phyloP scores from a whole-genome alignment of 768 basidiomycete genomes.

The Mycena sanguinolenta region DNA sequence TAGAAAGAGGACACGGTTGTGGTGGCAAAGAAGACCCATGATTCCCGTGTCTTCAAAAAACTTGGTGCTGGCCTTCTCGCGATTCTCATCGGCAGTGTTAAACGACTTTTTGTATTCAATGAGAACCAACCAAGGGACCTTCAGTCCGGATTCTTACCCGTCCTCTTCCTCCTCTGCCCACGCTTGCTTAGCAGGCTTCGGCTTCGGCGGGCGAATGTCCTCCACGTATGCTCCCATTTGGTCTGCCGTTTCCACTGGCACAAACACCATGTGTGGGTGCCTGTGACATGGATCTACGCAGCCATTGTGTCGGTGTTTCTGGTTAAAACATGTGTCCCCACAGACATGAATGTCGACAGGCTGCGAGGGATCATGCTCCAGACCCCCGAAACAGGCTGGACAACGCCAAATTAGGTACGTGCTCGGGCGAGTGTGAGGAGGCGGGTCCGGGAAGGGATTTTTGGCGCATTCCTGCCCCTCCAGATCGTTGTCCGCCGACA shows the following conservation, averaged over 20 bases:
- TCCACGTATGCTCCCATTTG: conserved; percentile 39
- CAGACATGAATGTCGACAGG: conserved; percentile 44
- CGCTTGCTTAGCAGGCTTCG: background rate
- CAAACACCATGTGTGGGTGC: conserved; percentile 41
- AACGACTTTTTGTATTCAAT: background rate
- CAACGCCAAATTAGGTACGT: conserved; percentile 41
- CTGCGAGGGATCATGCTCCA: conserved; percentile 5
- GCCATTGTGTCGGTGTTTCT: conserved; percentile 41
- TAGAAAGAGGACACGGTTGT: conserved; percentile 47
- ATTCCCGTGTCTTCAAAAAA: conserved; percentile 46
- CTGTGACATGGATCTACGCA: conserved; percentile 32
- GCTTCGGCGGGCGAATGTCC: conserved; percentile 5
- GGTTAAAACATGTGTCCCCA: conserved; percentile 50
- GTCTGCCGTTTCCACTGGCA: conserved; percentile 37
- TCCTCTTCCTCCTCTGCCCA: background rate
- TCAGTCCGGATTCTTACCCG: background rate
- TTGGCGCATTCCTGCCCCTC: too few relatives aligned
- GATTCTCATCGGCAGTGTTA: conserved; percentile 7
- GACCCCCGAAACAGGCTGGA: conserved; percentile 46
- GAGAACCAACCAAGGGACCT: background rate
- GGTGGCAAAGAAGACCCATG: conserved; percentile 52
- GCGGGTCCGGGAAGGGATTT: background rate
- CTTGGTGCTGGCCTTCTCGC: conserved; percentile 31
- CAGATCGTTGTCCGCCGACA: too few relatives aligned
- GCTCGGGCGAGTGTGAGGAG: conserved; percentile 30